Evolutionary conservation across 495 filamentous ascomycete species (phyloP).

Genomic region (Aspergillus coremiiformis): DNA sequence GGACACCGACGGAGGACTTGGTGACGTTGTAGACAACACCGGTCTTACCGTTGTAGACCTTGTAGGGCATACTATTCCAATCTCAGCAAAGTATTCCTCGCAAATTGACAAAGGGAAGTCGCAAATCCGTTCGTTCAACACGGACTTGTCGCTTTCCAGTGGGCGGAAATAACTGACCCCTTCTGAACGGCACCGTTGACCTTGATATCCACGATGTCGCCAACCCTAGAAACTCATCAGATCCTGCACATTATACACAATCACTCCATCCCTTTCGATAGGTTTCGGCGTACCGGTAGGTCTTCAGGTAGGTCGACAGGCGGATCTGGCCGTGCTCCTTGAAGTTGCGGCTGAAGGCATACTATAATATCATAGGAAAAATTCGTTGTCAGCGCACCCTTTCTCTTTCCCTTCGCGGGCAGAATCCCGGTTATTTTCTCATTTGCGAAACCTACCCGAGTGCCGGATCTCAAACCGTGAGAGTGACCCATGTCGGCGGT

Average conservation of each 20-base stretch:
- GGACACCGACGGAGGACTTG: constrained; percentile 89
- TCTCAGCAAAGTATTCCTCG: constrained; percentile 25
- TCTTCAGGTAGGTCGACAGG: constrained; percentile 82
- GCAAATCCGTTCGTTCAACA: constrained; percentile 4
- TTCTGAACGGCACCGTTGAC: constrained; percentile 97
- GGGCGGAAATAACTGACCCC: constrained; percentile 58
- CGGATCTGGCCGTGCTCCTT: constrained; percentile 87
- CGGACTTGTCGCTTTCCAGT: constrained; percentile 12
- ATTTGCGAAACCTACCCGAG: constrained; percentile 56
- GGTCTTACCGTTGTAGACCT: constrained; percentile 98
- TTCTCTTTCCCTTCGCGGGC: constrained; percentile 2
- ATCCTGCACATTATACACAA: constrained; percentile 17
- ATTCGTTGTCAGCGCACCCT: constrained; percentile 27
- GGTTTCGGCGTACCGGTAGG: constrained; percentile 63
- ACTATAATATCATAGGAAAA: constrained; percentile 43
- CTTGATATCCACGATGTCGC: constrained; percentile 95
- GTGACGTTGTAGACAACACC: constrained; percentile 98
- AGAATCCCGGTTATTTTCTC: constrained; percentile 2
- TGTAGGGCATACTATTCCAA: constrained; percentile 82
- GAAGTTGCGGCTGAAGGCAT: constrained; percentile 90
- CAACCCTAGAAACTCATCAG: constrained; percentile 58
- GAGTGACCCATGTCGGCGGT: constrained; percentile 86
- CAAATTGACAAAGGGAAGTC: constrained; percentile 3
- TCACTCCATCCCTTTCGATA: constrained; percentile 1
- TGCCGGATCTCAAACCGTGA: constrained; percentile 88